Conservation (phyloP, 495 filamentous ascomycete genomes). For the Aspergillus bridgeri region DNA sequence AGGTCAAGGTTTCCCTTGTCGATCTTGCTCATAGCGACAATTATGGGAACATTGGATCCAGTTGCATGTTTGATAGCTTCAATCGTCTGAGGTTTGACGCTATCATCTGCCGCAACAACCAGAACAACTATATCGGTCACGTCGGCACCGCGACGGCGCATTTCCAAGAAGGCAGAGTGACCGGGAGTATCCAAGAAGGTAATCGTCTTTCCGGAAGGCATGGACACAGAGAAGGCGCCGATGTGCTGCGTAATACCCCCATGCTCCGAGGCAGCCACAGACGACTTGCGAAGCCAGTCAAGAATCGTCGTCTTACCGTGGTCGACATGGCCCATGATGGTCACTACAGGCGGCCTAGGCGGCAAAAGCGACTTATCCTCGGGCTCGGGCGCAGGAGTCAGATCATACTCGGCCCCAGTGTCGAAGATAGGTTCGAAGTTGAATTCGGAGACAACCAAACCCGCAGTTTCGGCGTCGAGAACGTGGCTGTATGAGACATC, state of each 20-base stretch:
- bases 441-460: conserved; percentile 87
- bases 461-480: conserved; percentile 85
- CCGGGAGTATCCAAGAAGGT: conserved; percentile 98
- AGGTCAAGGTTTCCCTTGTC: conserved; percentile 80
- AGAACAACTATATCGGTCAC: conserved; percentile 96
- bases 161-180: conserved; percentile 90
- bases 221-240: conserved; percentile 90
- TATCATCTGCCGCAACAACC: conserved; percentile 96
- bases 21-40: conserved; percentile 97
- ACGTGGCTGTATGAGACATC: conserved; percentile 74
- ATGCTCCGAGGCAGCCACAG: conserved; percentile 84
- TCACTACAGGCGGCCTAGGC: conserved; percentile 84
- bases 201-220: conserved; percentile 81
- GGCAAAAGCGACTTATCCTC: conserved; percentile 71
- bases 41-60: conserved; percentile 87
- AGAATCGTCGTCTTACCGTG: conserved; percentile 98
- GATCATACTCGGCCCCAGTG: conserved; percentile 59
- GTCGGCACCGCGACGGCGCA: conserved; percentile 93
- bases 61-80: conserved; percentile 95
- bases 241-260: conserved; percentile 99
- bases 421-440: conserved; percentile 90
- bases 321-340: conserved; percentile 99
- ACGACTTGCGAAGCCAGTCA: conserved; percentile 90
- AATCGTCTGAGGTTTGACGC: conserved; percentile 94
- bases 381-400: conserved; percentile 63